Conservation (phyloP, 495 filamentous ascomycete genomes). For the Zalerion maritima region DNA sequence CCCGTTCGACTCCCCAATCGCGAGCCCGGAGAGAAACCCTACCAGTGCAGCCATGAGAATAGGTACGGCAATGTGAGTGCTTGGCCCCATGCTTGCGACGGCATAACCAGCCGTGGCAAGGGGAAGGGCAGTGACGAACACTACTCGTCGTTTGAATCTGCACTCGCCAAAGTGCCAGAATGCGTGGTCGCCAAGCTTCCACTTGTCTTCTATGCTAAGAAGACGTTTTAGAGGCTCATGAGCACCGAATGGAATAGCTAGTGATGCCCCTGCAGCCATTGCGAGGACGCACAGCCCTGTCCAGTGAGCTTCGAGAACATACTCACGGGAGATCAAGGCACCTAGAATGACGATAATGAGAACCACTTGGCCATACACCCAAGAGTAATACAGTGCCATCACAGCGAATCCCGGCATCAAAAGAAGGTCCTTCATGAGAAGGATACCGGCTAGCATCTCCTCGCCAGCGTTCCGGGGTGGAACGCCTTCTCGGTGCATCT, state of each 20-base stretch:
- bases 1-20: constrained; percentile 60
- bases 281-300: constrained; percentile 49
- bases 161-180: too few relatives aligned
- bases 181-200: too few relatives aligned
- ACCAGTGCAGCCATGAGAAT: constrained; percentile 51
- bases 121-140: constrained; percentile 51
- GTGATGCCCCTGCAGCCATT: constrained; percentile 48
- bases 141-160: constrained; percentile 50
- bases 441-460: constrained; percentile 56
- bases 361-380: constrained; percentile 62
- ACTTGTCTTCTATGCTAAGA: too few relatives aligned
- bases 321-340: constrained; percentile 47
- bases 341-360: constrained; percentile 57
- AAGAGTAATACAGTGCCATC: constrained; percentile 56
- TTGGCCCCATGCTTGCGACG: constrained; percentile 41
- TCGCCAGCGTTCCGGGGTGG: constrained; percentile 62
- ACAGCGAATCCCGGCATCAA: constrained; percentile 55
- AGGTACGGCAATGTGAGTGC: constrained; percentile 42
- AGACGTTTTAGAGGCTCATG: too few relatives aligned
- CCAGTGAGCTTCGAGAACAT: constrained; percentile 42
- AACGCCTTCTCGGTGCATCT: constrained; percentile 52
- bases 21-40: constrained; percentile 54
- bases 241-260: constrained; percentile 55
- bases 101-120: constrained; percentile 51
- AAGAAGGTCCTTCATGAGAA: constrained; percentile 50